A percentile compares a stretch with the other conserved stretches of the same genome.
Conservation (phyloP, 106 monocot genomes). For the Dioscorea zingiberensis region DNA sequence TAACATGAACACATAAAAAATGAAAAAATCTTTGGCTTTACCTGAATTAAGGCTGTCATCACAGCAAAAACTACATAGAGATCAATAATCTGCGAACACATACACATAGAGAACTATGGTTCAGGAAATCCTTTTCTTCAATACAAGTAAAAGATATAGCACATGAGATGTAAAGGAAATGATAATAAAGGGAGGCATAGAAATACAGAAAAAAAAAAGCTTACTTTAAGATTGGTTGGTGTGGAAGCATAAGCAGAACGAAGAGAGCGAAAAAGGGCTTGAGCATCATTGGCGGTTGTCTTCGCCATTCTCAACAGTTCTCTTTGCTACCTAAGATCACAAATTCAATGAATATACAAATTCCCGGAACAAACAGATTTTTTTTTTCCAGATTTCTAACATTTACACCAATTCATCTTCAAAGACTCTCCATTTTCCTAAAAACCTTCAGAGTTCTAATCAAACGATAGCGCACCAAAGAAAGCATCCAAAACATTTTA, state of each 20-base stretch:
- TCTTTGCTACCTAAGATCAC: not conserved
- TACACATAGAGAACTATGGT: not conserved
- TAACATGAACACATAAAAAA: not conserved
- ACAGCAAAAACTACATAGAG: slow-evolving; percentile 82
- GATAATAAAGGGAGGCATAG: no score
- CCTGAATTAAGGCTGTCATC: slow-evolving; percentile 69
- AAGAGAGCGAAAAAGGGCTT: slow-evolving; percentile 68
- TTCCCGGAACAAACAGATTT: no score
- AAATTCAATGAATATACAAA: no score
- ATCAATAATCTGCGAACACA: slow-evolving; percentile 74
- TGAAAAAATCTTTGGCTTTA: slow-evolving; percentile 12
- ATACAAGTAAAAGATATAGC: not conserved
- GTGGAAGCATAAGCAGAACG: slow-evolving; percentile 76
- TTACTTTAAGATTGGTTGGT: slow-evolving; percentile 81
- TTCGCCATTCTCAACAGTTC: slow-evolving; percentile 49
- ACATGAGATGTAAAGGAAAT: not conserved
- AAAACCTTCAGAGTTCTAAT: no score
- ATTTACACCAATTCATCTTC: no score
- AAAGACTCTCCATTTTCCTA: no score
- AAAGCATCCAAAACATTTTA: no score
- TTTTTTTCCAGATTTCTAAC: no score
- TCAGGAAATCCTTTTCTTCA: not conserved
- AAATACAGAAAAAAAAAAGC: not conserved
- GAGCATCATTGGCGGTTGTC: slow-evolving; percentile 52
- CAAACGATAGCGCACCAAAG: no score